These are phyloP conservation scores for Bacidia rubella DNA, from an alignment of 495 filamentous ascomycete genomes.

Conservation along the genomic window DNA sequence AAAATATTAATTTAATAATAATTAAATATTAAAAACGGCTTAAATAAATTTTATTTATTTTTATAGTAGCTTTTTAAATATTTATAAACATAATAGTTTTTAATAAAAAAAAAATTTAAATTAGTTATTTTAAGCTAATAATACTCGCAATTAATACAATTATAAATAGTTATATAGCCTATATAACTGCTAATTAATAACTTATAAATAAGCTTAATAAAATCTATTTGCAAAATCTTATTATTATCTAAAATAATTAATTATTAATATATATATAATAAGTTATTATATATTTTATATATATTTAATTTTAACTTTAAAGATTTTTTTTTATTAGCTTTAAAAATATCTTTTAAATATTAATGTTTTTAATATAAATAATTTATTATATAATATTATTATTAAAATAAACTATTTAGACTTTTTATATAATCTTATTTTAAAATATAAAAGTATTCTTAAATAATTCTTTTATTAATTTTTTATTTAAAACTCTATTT, in stretches of 20 bases:
- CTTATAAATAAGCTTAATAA: not conserved
- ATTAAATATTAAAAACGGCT: not conserved
- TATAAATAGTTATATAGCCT: not conserved
- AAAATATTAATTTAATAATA: not conserved
- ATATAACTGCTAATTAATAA: not conserved
- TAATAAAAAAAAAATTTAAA: not conserved
- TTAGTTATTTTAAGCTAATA: not conserved
- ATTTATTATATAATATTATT: slow-evolving; percentile 1
- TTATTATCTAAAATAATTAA: not conserved
- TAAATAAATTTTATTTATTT: slow-evolving; percentile 3
- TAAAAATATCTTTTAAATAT: not conserved
- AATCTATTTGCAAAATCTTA: slow-evolving; percentile 2
- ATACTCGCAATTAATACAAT: not conserved
- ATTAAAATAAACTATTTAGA: not conserved
- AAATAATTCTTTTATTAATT: slow-evolving; percentile 4
- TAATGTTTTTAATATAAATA: slow-evolving; percentile 2
- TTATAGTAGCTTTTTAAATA: not conserved
- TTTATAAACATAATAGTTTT: slow-evolving; percentile 3
- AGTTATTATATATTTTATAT: not conserved
- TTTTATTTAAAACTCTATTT: not conserved
- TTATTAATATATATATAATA: not conserved
- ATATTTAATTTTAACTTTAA: not conserved
- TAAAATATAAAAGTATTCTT: not conserved
- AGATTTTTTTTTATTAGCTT: not conserved
- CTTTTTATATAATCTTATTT: slow-evolving; percentile 2